phyloP scores from a whole-genome alignment of 345 rosid genomes.

The Pseudoturritis turrita region DNA sequence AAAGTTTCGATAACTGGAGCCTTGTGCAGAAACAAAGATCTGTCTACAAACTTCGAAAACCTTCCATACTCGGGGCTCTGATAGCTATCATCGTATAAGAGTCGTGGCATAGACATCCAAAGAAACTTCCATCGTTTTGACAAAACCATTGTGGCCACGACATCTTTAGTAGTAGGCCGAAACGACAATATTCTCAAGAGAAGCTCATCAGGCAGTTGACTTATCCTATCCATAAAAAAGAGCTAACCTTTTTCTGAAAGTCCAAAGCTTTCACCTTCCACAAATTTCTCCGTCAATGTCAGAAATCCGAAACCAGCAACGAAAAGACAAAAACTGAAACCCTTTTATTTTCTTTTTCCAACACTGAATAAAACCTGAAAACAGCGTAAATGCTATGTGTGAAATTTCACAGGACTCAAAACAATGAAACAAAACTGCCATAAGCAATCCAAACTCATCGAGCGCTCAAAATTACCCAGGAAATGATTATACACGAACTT shows the following conservation, averaged over 20 bases:
- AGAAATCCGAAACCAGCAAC: neutral
- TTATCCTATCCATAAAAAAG: neutral
- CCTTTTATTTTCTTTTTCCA: too few species aligned
- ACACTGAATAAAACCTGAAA: too few species aligned
- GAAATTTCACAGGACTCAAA: too few species aligned
- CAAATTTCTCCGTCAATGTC: neutral
- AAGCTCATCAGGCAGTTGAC: neutral
- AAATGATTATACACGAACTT: too few species aligned
- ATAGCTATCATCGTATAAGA: neutral
- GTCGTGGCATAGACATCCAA: constrained; percentile 15
- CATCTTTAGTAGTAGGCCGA: neutral
- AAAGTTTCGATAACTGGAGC: neutral
- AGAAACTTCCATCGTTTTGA: constrained; percentile 12
- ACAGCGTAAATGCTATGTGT: too few species aligned
- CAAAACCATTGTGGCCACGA: neutral
- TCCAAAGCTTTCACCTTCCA: neutral
- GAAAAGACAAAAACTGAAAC: too few species aligned
- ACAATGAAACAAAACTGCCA: too few species aligned
- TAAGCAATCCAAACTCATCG: too few species aligned
- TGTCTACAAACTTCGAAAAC: neutral
- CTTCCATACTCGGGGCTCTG: neutral
- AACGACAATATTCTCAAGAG: constrained; percentile 1
- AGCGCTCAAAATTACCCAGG: too few species aligned
- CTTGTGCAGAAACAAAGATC: neutral
- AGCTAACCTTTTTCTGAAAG: neutral